Conservation (phyloP, 371 early-diverging fungal species). For the Circinella umbellata region DNA sequence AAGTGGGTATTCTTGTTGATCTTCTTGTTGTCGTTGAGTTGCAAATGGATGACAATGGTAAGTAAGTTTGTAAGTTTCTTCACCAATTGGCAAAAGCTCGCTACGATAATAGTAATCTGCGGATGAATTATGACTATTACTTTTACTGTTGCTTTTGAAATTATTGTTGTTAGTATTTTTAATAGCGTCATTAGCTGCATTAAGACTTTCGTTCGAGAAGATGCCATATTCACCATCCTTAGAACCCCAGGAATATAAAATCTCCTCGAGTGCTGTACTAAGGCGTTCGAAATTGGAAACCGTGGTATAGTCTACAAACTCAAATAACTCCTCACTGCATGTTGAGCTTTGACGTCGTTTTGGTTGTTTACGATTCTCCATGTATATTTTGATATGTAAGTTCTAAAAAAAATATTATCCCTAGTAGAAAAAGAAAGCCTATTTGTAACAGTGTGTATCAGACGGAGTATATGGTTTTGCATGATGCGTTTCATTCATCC, state of each 20-base stretch:
- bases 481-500: background rate
- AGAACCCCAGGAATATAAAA: slow-evolving; percentile 58
- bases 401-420: too few species aligned
- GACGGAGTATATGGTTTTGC: background rate
- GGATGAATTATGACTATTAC: slow-evolving; percentile 2
- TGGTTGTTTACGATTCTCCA: slow-evolving; percentile 8
- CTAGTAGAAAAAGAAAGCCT: too few species aligned
- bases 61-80: slow-evolving; percentile 46
- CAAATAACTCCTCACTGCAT: slow-evolving; percentile 61
- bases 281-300: slow-evolving; percentile 70
- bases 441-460: too few species aligned
- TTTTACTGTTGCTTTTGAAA: background rate
- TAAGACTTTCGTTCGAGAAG: slow-evolving; percentile 42
- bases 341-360: slow-evolving; percentile 31
- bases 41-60: slow-evolving; percentile 50
- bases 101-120: slow-evolving; percentile 29
- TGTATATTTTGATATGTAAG: too few species aligned
- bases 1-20: slow-evolving; percentile 18
- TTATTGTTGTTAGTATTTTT: background rate
- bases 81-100: slow-evolving; percentile 44
- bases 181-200: slow-evolving; percentile 24
- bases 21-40: background rate
- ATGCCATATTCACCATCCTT: slow-evolving; percentile 54
- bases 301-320: slow-evolving; percentile 77
- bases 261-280: slow-evolving; percentile 59